Evolutionary conservation across 768 basidiomycete genomes (phyloP).

Genomic region (Suillus clintonianus): DNA sequence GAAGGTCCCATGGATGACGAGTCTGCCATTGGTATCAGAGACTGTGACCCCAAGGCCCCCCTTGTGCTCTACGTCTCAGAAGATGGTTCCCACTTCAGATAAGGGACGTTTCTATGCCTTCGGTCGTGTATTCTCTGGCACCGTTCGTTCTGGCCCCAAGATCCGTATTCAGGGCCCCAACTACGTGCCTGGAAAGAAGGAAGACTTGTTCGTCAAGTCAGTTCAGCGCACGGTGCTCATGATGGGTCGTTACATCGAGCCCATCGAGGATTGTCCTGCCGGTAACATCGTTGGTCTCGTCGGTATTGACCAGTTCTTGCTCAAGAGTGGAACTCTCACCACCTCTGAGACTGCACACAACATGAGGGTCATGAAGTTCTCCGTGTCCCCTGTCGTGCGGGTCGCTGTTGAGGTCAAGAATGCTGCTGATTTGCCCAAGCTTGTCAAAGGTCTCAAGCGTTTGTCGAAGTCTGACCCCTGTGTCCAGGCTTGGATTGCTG

Average conservation of each 20-base stretch:
- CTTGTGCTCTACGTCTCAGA: slow-evolving; percentile 98
- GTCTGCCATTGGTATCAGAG: slow-evolving; percentile 96
- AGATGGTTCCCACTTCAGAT: slow-evolving; percentile 99
- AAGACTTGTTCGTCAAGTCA: slow-evolving; percentile 96
- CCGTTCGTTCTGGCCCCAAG: slow-evolving; percentile 95
- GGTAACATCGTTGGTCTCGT: slow-evolving; percentile 99
- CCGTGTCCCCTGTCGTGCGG: slow-evolving; percentile 98
- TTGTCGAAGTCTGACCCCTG: slow-evolving; percentile 99
- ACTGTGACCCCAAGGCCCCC: slow-evolving; percentile 95
- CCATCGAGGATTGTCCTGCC: slow-evolving; percentile 98
- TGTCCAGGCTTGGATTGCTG: slow-evolving; percentile 91
- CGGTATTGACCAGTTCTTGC: slow-evolving; percentile 99
- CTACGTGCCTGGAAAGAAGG: slow-evolving; percentile 98
- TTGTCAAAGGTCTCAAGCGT: slow-evolving; percentile 99
- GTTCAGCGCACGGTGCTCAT: slow-evolving; percentile 99
- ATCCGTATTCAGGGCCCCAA: slow-evolving; percentile 99
- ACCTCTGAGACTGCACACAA: slow-evolving; percentile 99
- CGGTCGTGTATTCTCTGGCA: slow-evolving; percentile 99
- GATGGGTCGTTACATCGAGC: slow-evolving; percentile 99
- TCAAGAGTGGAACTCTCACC: slow-evolving; percentile 98
- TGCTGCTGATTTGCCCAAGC: slow-evolving; percentile 97
- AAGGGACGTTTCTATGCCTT: slow-evolving; percentile 99
- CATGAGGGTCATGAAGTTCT: slow-evolving; percentile 99
- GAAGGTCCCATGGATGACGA: slow-evolving; percentile 99
- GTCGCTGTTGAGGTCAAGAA: slow-evolving; percentile 99